Evolutionary conservation across 148 eudicot species (phyloP).

Genomic region (Vaccinium macrocarpon): DNA sequence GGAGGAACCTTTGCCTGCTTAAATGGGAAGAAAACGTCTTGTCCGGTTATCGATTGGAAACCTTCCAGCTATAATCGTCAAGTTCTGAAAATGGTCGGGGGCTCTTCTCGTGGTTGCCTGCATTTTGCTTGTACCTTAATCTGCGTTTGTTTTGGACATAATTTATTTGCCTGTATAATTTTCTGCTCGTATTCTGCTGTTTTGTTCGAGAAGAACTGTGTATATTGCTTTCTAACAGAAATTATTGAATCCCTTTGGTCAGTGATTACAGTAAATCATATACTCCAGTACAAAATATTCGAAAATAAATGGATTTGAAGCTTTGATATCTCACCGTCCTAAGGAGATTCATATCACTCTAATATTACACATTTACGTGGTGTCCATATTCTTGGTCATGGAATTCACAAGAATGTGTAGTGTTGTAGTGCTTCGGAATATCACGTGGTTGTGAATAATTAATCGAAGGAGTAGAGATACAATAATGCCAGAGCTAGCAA

Average conservation of each 20-base stretch:
- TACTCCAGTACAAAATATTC: too few relatives aligned
- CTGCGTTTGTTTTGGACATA: not conserved
- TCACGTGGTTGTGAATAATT: too few relatives aligned
- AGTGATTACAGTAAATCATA: too few relatives aligned
- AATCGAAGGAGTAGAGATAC: too few relatives aligned
- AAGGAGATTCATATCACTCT: too few relatives aligned
- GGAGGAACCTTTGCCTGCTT: constrained; percentile 84
- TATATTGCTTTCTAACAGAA: not conserved
- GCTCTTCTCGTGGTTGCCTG: not conserved
- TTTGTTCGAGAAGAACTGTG: not conserved
- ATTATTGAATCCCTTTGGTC: not conserved
- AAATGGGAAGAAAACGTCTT: constrained; percentile 3
- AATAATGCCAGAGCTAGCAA: too few relatives aligned
- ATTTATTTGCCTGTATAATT: not conserved
- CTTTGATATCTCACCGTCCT: too few relatives aligned
- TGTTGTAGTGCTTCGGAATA: too few relatives aligned
- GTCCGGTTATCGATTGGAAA: not conserved
- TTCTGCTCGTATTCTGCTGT: not conserved
- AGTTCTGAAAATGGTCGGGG: not conserved
- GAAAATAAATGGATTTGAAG: too few relatives aligned
- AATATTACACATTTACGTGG: too few relatives aligned
- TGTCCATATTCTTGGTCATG: too few relatives aligned
- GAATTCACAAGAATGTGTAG: too few relatives aligned
- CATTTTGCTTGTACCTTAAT: not conserved
- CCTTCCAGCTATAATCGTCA: not conserved